Conservation (phyloP, 2,329 filamentous ascomycete species). For the Microcyclosporella mali region DNA sequence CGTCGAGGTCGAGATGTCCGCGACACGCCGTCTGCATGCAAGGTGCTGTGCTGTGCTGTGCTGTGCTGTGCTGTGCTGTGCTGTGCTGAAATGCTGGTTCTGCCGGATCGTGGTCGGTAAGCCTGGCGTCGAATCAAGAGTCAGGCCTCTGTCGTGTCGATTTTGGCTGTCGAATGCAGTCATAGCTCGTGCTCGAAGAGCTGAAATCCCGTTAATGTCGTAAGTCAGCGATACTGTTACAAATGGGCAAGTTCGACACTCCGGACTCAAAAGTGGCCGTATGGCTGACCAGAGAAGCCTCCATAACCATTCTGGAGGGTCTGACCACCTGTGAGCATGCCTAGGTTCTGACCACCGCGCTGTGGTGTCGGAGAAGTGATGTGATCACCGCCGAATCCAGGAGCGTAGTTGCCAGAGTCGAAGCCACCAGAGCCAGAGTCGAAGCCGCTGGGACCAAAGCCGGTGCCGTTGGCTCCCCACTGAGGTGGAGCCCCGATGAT, state of each 20-base stretch:
- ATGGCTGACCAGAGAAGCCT: conserved; percentile 19
- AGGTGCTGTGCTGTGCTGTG: conserved; percentile 1
- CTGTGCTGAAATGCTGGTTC: conserved; percentile 3
- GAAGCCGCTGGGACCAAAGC: conserved; percentile 1
- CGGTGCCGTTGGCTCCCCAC: conserved; percentile 17
- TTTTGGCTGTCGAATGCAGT: conserved; percentile 15
- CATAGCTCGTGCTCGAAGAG: conserved; percentile 16
- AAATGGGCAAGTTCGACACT: neutral
- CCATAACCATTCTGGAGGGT: conserved; percentile 20
- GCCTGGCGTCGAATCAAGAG: conserved; percentile 4
- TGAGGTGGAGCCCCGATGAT: conserved; percentile 23
- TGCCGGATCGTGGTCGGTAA: conserved; percentile 1
- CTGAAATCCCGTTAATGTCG: conserved; percentile 18
- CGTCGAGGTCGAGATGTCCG: conserved; percentile 7
- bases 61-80: neutral
- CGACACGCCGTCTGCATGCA: conserved; percentile 6
- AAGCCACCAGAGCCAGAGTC: conserved; percentile 7
- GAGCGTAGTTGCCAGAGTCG: conserved; percentile 11
- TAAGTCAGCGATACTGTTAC: neutral
- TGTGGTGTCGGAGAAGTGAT: conserved; percentile 27
- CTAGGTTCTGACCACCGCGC: conserved; percentile 21
- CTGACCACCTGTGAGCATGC: conserved; percentile 15
- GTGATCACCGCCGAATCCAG: conserved; percentile 14
- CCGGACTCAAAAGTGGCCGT: conserved; percentile 22
- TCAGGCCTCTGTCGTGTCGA: conserved; percentile 10